These are phyloP conservation scores for Oryza glumipatula DNA, from an alignment of 176 grass and related monocot species.

Conservation along the genomic window DNA sequence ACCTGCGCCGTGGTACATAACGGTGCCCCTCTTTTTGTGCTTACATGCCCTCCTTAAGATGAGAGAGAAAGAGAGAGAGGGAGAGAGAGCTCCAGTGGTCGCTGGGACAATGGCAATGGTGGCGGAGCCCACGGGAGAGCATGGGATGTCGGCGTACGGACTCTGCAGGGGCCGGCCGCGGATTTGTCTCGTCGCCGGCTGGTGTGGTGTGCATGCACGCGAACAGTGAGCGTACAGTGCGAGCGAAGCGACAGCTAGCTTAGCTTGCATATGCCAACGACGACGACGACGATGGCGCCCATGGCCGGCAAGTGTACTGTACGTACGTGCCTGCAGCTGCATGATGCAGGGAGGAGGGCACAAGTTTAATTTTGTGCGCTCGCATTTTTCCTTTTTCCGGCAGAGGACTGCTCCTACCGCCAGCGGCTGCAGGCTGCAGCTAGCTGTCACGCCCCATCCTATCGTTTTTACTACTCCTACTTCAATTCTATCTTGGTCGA, in stretches of 20 bases:
- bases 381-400: background rate
- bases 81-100: too few relatives aligned
- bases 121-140: background rate
- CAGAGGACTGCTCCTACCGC: background rate
- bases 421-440: too few relatives aligned
- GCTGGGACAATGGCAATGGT: background rate
- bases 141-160: background rate
- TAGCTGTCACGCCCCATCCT: background rate
- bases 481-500: background rate
- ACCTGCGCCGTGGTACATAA: slow-evolving; percentile 2
- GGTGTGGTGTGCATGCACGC: background rate
- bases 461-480: too few relatives aligned
- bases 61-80: too few relatives aligned
- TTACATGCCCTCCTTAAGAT: background rate
- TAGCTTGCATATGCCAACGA: too few relatives aligned
- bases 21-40: slow-evolving; percentile 2
- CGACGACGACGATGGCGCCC: too few relatives aligned
- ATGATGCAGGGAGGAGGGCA: background rate
- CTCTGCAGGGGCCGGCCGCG: background rate
- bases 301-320: too few relatives aligned
- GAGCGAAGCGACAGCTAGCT: too few relatives aligned
- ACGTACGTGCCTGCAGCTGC: too few relatives aligned
- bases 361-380: background rate
- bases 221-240: background rate
- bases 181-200: background rate